Evolutionary conservation across 2,329 filamentous ascomycete species (phyloP).

Genomic region (Ploettnerulaceae sp.): DNA sequence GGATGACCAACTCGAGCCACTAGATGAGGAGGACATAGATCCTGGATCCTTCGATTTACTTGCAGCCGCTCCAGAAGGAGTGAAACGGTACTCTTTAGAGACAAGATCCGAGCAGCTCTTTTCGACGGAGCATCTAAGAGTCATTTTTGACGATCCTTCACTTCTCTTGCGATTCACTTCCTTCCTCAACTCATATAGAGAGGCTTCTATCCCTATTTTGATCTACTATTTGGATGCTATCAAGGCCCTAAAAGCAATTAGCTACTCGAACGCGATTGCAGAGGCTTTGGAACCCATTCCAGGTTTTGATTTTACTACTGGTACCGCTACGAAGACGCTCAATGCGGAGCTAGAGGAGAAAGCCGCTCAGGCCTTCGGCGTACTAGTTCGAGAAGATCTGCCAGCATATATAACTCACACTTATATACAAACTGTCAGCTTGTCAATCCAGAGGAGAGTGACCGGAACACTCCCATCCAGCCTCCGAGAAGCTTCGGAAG

Average conservation of each 20-base stretch:
- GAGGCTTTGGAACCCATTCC: conserved; percentile 53
- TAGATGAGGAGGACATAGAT: conserved; percentile 44
- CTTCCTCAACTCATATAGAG: conserved; percentile 56
- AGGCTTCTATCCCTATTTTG: conserved; percentile 59
- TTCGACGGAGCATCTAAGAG: conserved; percentile 57
- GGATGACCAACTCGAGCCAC: conserved; percentile 45
- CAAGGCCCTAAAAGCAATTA: conserved; percentile 66
- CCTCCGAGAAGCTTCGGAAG: conserved; percentile 65
- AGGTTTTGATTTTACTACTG: conserved; percentile 50
- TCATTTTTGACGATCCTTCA: conserved; percentile 60
- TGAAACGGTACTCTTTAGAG: conserved; percentile 52
- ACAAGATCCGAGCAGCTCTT: conserved; percentile 61
- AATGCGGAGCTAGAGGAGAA: conserved; percentile 59
- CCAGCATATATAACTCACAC: conserved; percentile 67
- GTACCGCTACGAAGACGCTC: conserved; percentile 45
- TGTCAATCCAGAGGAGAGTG: conserved; percentile 62
- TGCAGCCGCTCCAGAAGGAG: conserved; percentile 36
- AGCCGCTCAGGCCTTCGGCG: conserved; percentile 59
- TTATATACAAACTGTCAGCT: conserved; percentile 65
- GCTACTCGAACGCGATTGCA: conserved; percentile 65
- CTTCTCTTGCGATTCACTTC: conserved; percentile 62
- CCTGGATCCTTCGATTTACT: conserved; percentile 50
- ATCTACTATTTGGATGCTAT: conserved; percentile 67
- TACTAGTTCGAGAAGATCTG: conserved; percentile 61
- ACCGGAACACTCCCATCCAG: conserved; percentile 61